Percentiles rank a stretch among this genome's conserved stretches.
Conservation (phyloP, 73 alveolate genomes). For the Diophrys sp. region DNA sequence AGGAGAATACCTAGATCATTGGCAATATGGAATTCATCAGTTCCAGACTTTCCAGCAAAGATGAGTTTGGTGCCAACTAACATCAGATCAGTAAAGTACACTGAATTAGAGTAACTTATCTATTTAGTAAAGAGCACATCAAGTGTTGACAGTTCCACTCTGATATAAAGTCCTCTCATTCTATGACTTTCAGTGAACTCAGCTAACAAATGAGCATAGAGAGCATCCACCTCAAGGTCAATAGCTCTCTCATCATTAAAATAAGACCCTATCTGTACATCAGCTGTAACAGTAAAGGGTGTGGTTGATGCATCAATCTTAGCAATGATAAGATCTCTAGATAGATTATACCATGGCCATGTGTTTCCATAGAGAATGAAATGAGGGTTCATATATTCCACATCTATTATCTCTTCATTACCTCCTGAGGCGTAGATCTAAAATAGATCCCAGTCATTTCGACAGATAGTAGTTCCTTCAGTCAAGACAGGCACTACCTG, state of each 20-base stretch:
- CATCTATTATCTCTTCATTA: background rate
- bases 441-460: background rate
- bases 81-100: too few species aligned
- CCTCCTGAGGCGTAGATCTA: background rate
- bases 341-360: background rate
- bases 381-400: background rate
- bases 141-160: background rate
- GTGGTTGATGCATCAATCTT: background rate
- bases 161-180: background rate
- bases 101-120: too few species aligned
- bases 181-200: background rate
- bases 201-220: background rate
- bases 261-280: background rate
- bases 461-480: background rate
- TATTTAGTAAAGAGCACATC: background rate
- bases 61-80: too few species aligned
- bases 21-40: too few species aligned
- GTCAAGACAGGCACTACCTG: too few species aligned
- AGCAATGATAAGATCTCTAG: background rate
- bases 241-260: background rate
- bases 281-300: background rate
- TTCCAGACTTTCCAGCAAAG: too few species aligned
- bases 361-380: background rate
- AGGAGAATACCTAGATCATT: too few species aligned
- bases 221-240: background rate